These are phyloP conservation scores for Orbilia javanica DNA, from an alignment of 2,329 filamentous ascomycete genomes.

Conservation along the genomic window DNA sequence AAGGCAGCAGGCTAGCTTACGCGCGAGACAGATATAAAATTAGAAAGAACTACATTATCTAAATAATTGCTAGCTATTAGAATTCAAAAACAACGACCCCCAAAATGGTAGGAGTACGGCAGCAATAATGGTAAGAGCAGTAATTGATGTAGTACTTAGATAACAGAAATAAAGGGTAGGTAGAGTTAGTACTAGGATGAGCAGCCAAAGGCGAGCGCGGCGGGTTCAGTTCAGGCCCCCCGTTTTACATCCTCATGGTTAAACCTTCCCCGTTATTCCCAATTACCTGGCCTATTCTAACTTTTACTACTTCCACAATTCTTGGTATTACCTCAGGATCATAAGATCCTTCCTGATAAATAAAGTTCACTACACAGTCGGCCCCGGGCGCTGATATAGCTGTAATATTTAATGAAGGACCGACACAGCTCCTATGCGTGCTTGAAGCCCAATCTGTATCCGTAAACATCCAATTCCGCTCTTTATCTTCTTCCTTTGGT, in stretches of 20 bases:
- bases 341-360: constrained; percentile 19
- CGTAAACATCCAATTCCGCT: constrained; percentile 10
- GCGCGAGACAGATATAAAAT: too few species aligned
- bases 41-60: too few species aligned
- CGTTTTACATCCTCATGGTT: not conserved
- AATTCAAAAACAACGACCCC: too few species aligned
- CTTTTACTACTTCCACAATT: constrained; percentile 3
- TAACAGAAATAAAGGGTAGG: too few species aligned
- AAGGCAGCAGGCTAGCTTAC: too few species aligned
- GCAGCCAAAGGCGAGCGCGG: too few species aligned
- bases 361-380: constrained; percentile 29
- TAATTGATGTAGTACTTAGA: too few species aligned
- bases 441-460: constrained; percentile 25
- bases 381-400: not conserved
- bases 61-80: too few species aligned
- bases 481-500: constrained; percentile 3
- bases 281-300: constrained; percentile 13
- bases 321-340: constrained; percentile 17
- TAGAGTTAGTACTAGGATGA: too few species aligned
- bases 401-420: constrained; percentile 9
- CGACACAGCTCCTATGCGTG: constrained; percentile 1
- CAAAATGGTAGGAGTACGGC: too few species aligned
- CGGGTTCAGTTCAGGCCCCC: too few species aligned
- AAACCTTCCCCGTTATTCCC: not conserved
- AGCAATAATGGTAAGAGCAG: too few species aligned